Conservation (phyloP, 1,284 basidiomycete genomes). For the Leccinum ambiguum region DNA sequence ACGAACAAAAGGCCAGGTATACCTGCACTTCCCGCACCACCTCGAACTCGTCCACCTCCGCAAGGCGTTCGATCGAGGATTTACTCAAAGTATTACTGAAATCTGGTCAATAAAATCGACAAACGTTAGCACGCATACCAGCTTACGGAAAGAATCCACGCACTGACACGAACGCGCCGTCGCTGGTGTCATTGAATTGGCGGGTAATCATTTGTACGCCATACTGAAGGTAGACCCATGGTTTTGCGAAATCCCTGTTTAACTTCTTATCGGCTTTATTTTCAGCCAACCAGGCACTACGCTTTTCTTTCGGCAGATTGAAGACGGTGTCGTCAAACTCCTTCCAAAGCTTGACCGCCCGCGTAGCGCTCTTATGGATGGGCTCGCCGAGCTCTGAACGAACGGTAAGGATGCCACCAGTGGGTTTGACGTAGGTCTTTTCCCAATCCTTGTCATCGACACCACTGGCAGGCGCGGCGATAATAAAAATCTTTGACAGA, state of each 20-base stretch:
- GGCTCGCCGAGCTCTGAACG: constrained; percentile 98
- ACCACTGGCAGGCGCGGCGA: constrained; percentile 76
- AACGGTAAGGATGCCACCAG: constrained; percentile 95
- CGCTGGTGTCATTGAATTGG: no score
- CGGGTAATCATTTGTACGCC: no score
- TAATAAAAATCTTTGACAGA: constrained; percentile 95
- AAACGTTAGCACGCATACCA: constrained; percentile 18
- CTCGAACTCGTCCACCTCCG: constrained; percentile 95
- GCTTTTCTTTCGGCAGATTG: constrained; percentile 94
- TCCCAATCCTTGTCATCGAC: constrained; percentile 94
- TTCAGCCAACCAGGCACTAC: constrained; percentile 83
- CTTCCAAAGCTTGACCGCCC: constrained; percentile 96
- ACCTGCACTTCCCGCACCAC: constrained; percentile 97
- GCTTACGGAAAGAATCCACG: constrained; percentile 49
- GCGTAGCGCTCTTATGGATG: constrained; percentile 98
- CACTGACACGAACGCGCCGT: constrained; percentile 58
- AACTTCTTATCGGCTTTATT: constrained; percentile 87
- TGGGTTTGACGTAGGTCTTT: constrained; percentile 92
- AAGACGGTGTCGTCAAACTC: constrained; percentile 98
- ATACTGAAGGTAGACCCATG: constrained; percentile 50
- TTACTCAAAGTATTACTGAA: constrained; percentile 96
- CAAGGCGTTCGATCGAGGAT: constrained; percentile 88
- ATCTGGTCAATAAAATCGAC: constrained; percentile 48
- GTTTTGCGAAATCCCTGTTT: constrained; percentile 96
- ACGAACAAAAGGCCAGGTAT: constrained; percentile 5